Percentiles rank a stretch among this genome's conserved stretches.
Conservation (phyloP, 768 basidiomycete genomes). For the Trametes cubensis region DNA sequence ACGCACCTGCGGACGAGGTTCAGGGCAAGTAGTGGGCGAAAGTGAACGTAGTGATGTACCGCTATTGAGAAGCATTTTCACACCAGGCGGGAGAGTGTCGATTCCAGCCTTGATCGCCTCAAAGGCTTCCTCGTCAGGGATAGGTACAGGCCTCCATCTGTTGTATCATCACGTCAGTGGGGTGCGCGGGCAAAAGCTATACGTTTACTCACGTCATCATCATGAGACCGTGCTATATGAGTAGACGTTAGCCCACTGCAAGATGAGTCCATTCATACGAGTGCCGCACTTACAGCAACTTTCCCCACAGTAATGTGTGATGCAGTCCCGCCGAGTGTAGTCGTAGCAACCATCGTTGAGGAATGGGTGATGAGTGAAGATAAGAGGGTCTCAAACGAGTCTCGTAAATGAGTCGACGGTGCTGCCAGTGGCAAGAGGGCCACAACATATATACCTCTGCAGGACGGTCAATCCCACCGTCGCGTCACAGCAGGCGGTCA, state of each 20-base stretch:
- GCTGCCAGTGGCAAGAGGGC: no score
- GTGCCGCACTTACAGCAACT: neutral
- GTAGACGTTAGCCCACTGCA: neutral
- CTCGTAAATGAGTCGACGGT: neutral
- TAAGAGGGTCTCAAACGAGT: no score
- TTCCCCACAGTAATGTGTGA: constrained; percentile 20
- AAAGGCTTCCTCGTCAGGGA: constrained; percentile 61
- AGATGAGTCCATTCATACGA: constrained; percentile 13
- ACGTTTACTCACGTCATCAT: constrained; percentile 49
- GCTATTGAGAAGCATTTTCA: constrained; percentile 54
- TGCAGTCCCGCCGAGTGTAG: constrained; percentile 41
- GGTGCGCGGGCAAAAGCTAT: neutral
- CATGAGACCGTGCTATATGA: constrained; percentile 51
- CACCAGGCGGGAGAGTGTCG: constrained; percentile 44
- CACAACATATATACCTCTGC: neutral
- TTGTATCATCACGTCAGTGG: neutral
- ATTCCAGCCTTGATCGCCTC: constrained; percentile 59
- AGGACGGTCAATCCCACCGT: no score
- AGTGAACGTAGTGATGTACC: constrained; percentile 31
- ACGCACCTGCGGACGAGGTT: constrained; percentile 43
- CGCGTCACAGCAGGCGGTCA: neutral
- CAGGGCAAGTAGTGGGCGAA: neutral
- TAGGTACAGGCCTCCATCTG: constrained; percentile 43
- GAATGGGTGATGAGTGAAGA: no score
- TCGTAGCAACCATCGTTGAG: constrained; percentile 13